Evolutionary conservation across 1,284 basidiomycete species (phyloP).

Genomic region (Ustilago trichophora): DNA sequence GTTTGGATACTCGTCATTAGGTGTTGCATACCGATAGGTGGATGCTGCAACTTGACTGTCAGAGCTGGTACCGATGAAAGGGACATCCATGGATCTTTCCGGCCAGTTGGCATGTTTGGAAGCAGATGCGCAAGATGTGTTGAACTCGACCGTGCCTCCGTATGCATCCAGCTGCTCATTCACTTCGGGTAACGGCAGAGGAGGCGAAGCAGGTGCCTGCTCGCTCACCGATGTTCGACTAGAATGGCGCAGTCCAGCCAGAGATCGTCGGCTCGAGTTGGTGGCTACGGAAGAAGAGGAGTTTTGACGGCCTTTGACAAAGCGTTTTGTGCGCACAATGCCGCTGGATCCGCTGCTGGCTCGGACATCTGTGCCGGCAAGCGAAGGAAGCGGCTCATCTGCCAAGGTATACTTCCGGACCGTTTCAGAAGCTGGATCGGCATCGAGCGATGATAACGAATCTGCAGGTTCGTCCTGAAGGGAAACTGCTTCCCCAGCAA

Average conservation of each 20-base stretch:
- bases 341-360: background rate
- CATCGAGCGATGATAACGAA: no score
- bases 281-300: constrained; percentile 13
- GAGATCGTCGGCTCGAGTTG: constrained; percentile 11
- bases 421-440: background rate
- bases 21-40: background rate
- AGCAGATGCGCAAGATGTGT: no score
- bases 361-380: background rate
- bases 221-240: constrained; percentile 12
- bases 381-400: constrained; percentile 18
- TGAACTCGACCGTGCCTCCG: background rate
- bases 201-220: constrained; percentile 7
- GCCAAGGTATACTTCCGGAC: constrained; percentile 30
- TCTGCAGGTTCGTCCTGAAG: background rate
- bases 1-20: background rate
- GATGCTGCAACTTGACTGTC: background rate
- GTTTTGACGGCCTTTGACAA: constrained; percentile 16
- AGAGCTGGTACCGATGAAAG: background rate
- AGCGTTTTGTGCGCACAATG: constrained; percentile 33
- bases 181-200: constrained; percentile 7
- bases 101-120: background rate
- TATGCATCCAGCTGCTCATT: constrained; percentile 11
- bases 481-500: background rate
- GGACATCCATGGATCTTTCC: background rate
- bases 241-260: constrained; percentile 8